Percentiles rank a stretch among this genome's conserved stretches.
These are phyloP conservation scores for Penicillium coprophilum DNA, from an alignment of 495 filamentous ascomycete genomes.

Conservation along the genomic window DNA sequence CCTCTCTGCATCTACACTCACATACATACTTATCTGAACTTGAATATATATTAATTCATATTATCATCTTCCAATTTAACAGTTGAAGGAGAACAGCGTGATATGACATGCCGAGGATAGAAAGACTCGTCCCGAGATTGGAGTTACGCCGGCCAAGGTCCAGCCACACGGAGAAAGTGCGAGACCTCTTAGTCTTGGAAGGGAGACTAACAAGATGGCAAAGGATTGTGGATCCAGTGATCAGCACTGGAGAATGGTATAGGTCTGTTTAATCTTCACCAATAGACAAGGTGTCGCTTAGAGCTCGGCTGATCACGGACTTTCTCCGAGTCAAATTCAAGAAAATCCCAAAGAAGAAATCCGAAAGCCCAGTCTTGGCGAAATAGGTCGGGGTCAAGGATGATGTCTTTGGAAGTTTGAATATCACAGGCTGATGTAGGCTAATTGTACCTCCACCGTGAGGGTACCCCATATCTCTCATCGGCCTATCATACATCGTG, in stretches of 20 bases:
- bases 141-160: constrained; percentile 7
- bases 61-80: background rate
- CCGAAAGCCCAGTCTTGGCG: background rate
- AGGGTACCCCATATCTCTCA: background rate
- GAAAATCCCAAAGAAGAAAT: background rate
- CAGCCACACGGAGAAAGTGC: constrained; percentile 12
- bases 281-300: background rate
- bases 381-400: background rate
- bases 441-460: constrained; percentile 3
- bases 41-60: background rate
- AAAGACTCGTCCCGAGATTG: background rate
- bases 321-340: background rate
- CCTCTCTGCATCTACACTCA: background rate
- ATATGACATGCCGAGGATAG: background rate
- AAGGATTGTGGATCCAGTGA: background rate
- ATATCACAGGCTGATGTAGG: background rate
- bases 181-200: constrained; percentile 1
- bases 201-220: background rate
- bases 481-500: background rate
- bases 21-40: background rate
- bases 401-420: too few species aligned
- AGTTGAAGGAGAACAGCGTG: too few species aligned
- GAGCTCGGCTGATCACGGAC: background rate
- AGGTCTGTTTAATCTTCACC: background rate
- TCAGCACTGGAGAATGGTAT: background rate